Evolutionary conservation across 768 basidiomycete species (phyloP), one percentile per base, ranked within the genome.

Genomic region (Termitomyces sp.): DNA sequence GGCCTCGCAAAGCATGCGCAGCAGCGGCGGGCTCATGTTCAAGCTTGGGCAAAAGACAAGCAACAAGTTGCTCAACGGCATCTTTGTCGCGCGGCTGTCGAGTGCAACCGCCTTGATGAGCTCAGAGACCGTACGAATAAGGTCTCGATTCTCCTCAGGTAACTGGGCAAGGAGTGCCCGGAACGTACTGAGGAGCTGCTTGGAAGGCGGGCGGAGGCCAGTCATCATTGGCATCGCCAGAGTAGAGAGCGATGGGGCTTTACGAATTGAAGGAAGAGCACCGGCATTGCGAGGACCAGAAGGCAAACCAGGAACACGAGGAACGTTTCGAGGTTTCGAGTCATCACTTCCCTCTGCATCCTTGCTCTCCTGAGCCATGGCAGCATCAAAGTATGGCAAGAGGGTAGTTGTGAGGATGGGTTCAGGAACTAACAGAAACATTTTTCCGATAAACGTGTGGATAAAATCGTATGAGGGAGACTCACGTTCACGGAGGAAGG

Each of bases 401-500:
- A 95, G 78, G 16, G 77, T 75, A 33, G 82, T 78, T 5, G 95
- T 98, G 59, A 98, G 72, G 50, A 97, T 86, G 0, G 89, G 86
- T 60, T 92, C 89, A 1, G 94, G 95, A 39, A 98, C 95, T 97
- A 26, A 57, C 49, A 24, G 43, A 55, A 26, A 54, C 32, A 47
- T 20, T 61, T n/a, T n/a, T n/a, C n/a, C 22, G 55, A 32, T 61
- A 34, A 33, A 30, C 20, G 36, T 37, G 36, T 9, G 20, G 32
- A 33, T 26, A 18, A 65, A 36, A 48, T 33, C 34, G 14, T 34
- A 16, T 34, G 45, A 58, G 42, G 20, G 34, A 14, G 7, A 80
- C 95, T 77, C 73, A 96, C 95, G 76, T 81, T 97, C 94, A 56
- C 95, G 88, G 43, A 98, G 77, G 70, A 86, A 98, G 1, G 92